Evolutionary conservation across 176 grass and related monocot species (phyloP).

Genomic region (Echinochloa phyllopogon): DNA sequence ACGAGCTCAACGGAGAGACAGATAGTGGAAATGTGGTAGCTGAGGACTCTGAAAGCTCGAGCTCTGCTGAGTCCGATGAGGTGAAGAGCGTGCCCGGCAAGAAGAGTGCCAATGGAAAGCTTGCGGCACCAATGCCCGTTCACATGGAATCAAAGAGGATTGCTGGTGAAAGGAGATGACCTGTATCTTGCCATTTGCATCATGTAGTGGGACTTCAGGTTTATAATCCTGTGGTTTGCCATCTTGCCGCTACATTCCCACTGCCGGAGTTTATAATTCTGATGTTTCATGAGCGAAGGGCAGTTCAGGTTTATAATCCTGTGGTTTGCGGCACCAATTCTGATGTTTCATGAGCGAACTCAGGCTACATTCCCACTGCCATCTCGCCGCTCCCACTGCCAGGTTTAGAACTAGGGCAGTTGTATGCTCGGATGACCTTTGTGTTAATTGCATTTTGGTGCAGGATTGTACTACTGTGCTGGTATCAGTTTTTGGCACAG

Average conservation of each 20-base stretch:
- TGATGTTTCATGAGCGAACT: too few relatives aligned
- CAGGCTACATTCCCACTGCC: slow-evolving; percentile 20
- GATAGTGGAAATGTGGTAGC: slow-evolving; percentile 36
- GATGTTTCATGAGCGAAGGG: too few relatives aligned
- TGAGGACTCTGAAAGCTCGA: slow-evolving; percentile 48
- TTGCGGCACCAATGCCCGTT: slow-evolving; percentile 63
- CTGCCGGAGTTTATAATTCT: too few relatives aligned
- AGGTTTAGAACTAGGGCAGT: slow-evolving; percentile 33
- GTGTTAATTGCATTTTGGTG: slow-evolving; percentile 13
- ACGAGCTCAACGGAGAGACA: not conserved
- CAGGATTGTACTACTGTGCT: slow-evolving; percentile 27
- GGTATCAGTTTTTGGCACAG: not conserved
- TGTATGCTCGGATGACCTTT: slow-evolving; percentile 21
- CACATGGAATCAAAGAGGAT: slow-evolving; percentile 71
- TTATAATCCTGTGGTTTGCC: slow-evolving; percentile 4
- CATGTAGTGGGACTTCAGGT: not conserved
- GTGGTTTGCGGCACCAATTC: too few relatives aligned
- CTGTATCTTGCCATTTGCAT: not conserved
- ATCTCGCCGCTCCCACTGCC: not conserved
- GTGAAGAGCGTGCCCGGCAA: slow-evolving; percentile 10
- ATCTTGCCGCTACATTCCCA: too few relatives aligned
- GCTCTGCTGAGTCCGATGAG: slow-evolving; percentile 37
- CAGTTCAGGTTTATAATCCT: slow-evolving; percentile 4
- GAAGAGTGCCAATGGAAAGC: slow-evolving; percentile 38
- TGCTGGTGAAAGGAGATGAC: slow-evolving; percentile 36